Conservation (phyloP, 805 yeast genomes). For the Kluyveromyces wickerhamii region DNA sequence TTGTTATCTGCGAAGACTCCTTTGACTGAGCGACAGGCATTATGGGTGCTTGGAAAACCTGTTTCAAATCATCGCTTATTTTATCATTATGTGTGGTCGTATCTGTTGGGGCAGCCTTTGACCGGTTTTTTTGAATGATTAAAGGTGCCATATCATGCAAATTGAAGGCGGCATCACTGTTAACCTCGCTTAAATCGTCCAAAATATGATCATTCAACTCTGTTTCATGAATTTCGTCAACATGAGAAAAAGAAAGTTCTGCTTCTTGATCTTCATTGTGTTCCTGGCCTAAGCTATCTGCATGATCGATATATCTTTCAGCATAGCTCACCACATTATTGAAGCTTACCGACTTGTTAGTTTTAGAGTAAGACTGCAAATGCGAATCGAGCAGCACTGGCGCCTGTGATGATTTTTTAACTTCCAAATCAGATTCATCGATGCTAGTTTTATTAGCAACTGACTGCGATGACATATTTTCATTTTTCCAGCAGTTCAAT, state of each 20-base stretch:
- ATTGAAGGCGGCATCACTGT: conserved; percentile 29
- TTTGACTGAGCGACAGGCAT: conserved; percentile 19
- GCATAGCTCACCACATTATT: conserved; percentile 29
- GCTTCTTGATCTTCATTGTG: neutral
- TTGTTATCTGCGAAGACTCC: conserved; percentile 19
- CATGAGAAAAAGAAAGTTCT: conserved; percentile 1
- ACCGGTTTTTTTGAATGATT: conserved; percentile 19
- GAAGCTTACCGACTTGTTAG: conserved; percentile 28
- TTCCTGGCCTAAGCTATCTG: no score
- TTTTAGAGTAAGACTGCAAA: conserved; percentile 13
- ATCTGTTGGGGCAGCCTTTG: conserved; percentile 10
- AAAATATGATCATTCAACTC: conserved; percentile 19
- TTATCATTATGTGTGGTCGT: conserved; percentile 11
- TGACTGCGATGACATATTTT: conserved; percentile 37
- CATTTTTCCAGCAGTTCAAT: conserved; percentile 86
- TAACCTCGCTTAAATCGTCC: conserved; percentile 26
- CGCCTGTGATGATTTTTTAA: conserved; percentile 7
- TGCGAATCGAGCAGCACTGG: conserved; percentile 5
- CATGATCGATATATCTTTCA: conserved; percentile 22
- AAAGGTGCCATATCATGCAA: conserved; percentile 23
- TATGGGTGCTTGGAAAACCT: conserved; percentile 24
- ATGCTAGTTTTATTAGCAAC: conserved; percentile 7
- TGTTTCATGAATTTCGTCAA: conserved; percentile 34
- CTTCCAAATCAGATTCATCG: conserved; percentile 5
- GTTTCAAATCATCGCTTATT: conserved; percentile 11